Evolutionary conservation across 345 rosid species (phyloP).

Genomic region (Trapa bicornis): DNA sequence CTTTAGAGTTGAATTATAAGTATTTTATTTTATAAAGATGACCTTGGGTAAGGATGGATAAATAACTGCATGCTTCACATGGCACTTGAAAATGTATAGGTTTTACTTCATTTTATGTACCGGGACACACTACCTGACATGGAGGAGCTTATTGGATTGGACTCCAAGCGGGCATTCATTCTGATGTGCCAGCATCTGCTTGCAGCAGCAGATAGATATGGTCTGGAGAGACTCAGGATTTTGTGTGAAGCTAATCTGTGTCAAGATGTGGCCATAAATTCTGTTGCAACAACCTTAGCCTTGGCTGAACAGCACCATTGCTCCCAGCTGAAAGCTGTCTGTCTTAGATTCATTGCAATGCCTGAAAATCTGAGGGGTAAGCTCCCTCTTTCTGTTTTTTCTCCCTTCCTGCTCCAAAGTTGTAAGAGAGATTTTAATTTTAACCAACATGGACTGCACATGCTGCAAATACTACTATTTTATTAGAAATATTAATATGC

Average conservation of each 20-base stretch:
- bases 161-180: constrained; percentile 46
- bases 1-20: background rate
- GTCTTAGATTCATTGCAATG: constrained; percentile 49
- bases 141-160: constrained; percentile 49
- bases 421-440: background rate
- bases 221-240: constrained; percentile 42
- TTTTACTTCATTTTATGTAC: constrained; percentile 49
- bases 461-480: background rate
- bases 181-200: constrained; percentile 64
- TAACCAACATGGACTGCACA: background rate
- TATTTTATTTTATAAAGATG: background rate
- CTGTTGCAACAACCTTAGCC: constrained; percentile 53
- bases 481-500: background rate
- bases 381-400: background rate
- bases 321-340: constrained; percentile 45
- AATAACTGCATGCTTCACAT: background rate
- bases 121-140: constrained; percentile 48
- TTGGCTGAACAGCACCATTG: constrained; percentile 69
- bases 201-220: constrained; percentile 63
- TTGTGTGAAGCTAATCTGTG: constrained; percentile 44
- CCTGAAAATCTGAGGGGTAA: constrained; percentile 45
- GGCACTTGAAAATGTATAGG: constrained; percentile 21
- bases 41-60: background rate
- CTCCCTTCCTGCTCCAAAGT: background rate
- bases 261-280: constrained; percentile 45